A percentile compares a stretch with the other conserved stretches of the same genome.
Conservation (phyloP, 768 basidiomycete genomes). For the Lentinula detonsa region DNA sequence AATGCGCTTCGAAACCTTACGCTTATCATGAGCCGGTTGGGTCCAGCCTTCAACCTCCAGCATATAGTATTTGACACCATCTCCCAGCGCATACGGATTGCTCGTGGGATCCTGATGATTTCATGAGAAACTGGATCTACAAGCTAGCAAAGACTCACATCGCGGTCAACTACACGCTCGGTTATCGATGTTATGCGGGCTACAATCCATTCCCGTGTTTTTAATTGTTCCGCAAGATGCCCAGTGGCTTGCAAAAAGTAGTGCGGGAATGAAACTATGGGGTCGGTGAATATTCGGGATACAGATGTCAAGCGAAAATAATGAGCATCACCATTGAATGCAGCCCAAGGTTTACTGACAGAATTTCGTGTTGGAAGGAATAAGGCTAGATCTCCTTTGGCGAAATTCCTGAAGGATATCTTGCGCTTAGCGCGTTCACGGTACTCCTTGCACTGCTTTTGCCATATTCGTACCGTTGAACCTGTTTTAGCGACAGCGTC, state of each 20-base stretch:
- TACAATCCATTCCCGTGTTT: conserved; percentile 91
- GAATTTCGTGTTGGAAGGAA: conserved; percentile 96
- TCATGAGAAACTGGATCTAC: not conserved
- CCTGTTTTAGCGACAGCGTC: conserved; percentile 78
- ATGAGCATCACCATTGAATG: conserved; percentile 79
- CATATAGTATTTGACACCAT: conserved; percentile 91
- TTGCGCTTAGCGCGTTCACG: conserved; percentile 94
- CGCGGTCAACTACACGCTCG: conserved; percentile 77
- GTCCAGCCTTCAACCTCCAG: conserved; percentile 94
- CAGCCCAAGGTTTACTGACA: conserved; percentile 92
- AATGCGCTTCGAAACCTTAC: conserved; percentile 46
- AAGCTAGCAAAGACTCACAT: conserved; percentile 38
- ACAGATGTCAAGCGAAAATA: conserved; percentile 6
- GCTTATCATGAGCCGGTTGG: conserved; percentile 62
- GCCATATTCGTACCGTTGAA: conserved; percentile 92
- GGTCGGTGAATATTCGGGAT: conserved; percentile 30
- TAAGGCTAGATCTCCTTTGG: conserved; percentile 90
- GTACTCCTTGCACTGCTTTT: conserved; percentile 95
- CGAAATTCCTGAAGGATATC: conserved; percentile 93
- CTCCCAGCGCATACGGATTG: conserved; percentile 85
- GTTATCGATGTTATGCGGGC: conserved; percentile 86
- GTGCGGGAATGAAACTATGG: conserved; percentile 88
- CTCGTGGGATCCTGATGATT: conserved; percentile 62
- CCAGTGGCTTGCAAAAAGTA: conserved; percentile 91
- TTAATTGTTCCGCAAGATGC: conserved; percentile 82